Evolutionary conservation across 2,329 filamentous ascomycete species (phyloP).

Genomic region (Trichocomaceae sp.): DNA sequence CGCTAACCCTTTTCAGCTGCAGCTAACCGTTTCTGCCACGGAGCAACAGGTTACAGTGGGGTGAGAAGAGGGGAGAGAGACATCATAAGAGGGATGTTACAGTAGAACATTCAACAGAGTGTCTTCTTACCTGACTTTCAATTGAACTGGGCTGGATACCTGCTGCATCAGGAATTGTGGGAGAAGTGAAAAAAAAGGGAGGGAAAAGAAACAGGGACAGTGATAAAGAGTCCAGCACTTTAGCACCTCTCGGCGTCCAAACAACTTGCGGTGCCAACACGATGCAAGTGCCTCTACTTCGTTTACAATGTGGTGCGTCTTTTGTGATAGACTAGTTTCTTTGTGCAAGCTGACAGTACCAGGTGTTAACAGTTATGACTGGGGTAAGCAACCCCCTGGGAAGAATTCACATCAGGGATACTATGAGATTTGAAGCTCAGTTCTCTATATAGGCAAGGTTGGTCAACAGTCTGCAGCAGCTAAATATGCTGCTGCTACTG

Average conservation of each 20-base stretch:
- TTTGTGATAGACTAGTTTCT: neutral
- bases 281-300: slow-evolving; percentile 75
- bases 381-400: slow-evolving; percentile 54
- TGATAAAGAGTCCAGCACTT: neutral
- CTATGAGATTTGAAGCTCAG: slow-evolving; percentile 21
- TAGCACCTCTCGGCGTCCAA: slow-evolving; percentile 6
- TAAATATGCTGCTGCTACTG: slow-evolving; percentile 79
- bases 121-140: neutral
- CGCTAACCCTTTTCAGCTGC: slow-evolving; percentile 1
- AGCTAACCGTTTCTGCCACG: slow-evolving; percentile 8
- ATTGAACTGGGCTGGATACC: neutral
- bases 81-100: neutral
- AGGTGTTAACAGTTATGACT: slow-evolving; percentile 98
- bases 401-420: slow-evolving; percentile 13
- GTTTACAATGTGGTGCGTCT: slow-evolving; percentile 57
- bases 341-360: neutral
- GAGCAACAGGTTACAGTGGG: slow-evolving; percentile 1
- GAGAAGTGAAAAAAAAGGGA: neutral
- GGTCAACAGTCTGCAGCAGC: slow-evolving; percentile 82
- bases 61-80: neutral
- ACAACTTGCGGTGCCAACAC: slow-evolving; percentile 15
- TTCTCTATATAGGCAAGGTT: slow-evolving; percentile 60
- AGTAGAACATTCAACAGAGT: too few relatives aligned
- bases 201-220: neutral
- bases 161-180: neutral